Conservation (phyloP, 2,329 filamentous ascomycete genomes). For the Alternaria sp. region DNA sequence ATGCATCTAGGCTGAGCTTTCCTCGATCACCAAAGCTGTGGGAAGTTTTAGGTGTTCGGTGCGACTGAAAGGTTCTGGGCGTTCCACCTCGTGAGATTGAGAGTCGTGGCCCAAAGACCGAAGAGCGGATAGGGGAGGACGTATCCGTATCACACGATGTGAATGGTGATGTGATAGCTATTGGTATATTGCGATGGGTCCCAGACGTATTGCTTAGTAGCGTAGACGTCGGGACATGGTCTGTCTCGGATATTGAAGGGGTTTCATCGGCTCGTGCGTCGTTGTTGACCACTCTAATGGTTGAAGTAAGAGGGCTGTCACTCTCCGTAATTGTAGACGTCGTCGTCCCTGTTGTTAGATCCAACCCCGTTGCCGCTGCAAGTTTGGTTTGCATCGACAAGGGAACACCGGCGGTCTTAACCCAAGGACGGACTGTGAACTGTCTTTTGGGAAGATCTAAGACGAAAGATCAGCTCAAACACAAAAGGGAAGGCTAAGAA, state of each 20-base stretch:
- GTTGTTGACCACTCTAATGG: constrained; percentile 21
- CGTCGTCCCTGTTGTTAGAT: constrained; percentile 11
- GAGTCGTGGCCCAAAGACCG: neutral
- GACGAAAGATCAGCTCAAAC: constrained; percentile 36
- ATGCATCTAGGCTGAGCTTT: constrained; percentile 20
- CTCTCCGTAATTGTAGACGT: neutral
- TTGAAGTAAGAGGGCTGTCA: constrained; percentile 3
- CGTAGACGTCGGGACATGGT: neutral
- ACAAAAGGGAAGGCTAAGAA: constrained; percentile 18
- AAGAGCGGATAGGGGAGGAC: neutral
- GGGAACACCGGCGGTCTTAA: constrained; percentile 34
- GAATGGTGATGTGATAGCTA: constrained; percentile 5
- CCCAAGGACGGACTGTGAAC: constrained; percentile 41
- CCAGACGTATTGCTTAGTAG: neutral
- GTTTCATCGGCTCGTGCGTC: neutral
- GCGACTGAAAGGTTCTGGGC: neutral
- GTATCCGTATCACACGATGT: neutral
- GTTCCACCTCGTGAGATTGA: constrained; percentile 3
- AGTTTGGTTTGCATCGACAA: constrained; percentile 25
- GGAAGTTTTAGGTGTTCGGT: constrained; percentile 2
- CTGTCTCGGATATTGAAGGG: neutral
- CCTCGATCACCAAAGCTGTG: constrained; percentile 20
- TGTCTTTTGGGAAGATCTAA: constrained; percentile 30
- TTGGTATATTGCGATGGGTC: neutral
- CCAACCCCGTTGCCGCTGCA: constrained; percentile 8